A percentile compares a stretch with the other conserved stretches of the same genome.
These are phyloP conservation scores for Amauroascus verrucosus DNA, from an alignment of 2,329 filamentous ascomycete species.

Conservation along the genomic window DNA sequence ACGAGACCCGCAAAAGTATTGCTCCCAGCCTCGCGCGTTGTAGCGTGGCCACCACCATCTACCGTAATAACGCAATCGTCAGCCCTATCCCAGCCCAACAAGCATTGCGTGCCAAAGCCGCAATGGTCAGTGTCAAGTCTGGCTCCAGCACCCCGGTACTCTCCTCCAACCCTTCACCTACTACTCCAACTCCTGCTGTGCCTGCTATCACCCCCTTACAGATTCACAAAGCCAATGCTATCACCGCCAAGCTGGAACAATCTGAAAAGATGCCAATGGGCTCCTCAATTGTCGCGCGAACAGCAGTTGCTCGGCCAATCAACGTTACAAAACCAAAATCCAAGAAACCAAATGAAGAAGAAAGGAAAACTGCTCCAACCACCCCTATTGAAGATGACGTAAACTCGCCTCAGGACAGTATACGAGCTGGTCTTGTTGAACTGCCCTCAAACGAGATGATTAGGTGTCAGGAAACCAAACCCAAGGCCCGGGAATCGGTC, in stretches of 20 bases:
- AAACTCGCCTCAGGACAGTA: constrained; percentile 27
- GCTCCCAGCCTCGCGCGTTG: constrained; percentile 39
- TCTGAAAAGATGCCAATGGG: constrained; percentile 20
- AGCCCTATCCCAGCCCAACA: constrained; percentile 71
- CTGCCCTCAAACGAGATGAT: constrained; percentile 25
- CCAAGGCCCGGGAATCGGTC: constrained; percentile 18
- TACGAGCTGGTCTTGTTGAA: neutral
- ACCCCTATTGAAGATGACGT: constrained; percentile 10
- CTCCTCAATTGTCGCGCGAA: constrained; percentile 36
- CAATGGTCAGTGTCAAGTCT: constrained; percentile 84
- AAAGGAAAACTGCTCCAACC: neutral
- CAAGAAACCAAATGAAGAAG: constrained; percentile 2
- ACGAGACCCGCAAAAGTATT: constrained; percentile 42
- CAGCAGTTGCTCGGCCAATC: constrained; percentile 36
- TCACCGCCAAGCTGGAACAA: constrained; percentile 19
- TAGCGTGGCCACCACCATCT: constrained; percentile 86
- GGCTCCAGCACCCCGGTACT: constrained; percentile 42
- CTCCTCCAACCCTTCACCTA: constrained; percentile 19
- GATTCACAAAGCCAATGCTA: constrained; percentile 30
- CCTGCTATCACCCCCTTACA: constrained; percentile 53
- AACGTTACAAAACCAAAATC: constrained; percentile 31
- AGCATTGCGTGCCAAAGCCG: constrained; percentile 76
- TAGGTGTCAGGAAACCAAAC: constrained; percentile 14
- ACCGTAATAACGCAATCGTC: constrained; percentile 80
- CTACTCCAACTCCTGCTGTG: constrained; percentile 55